Base-by-base conservation (phyloP, 2,329 filamentous ascomycete genomes). In the Myriosclerotinia scirpicola region DNA sequence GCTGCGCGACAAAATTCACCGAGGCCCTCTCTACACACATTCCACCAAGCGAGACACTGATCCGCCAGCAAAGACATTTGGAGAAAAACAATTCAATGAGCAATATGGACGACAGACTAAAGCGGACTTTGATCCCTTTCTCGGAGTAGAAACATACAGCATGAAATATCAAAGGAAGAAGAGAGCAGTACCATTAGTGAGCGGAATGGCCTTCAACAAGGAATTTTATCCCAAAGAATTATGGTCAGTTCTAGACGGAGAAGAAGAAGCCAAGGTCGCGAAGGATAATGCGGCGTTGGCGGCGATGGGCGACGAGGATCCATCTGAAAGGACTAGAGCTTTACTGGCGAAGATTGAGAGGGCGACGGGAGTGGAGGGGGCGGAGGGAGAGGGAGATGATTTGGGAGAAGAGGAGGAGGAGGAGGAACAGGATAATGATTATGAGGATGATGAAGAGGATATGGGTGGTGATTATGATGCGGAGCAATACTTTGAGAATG, bases 401-500 rank as follows among this genome's bases (percentile, higher is more conserved):
- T 74, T 77, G 2, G 79, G 79, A 14, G 80, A 80, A 7, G 80
- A 84, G 2, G 77, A 78, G 76, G 74, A 77, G 3, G 78, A 79
- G 8, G 72, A 73, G n/a, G 72, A 77, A 0, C 71, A 69, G 14
- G 71, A 73, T 68, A 76, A 78, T 38, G 75, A 76, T 12, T 87
- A 85, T 69, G 83, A 85, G 54, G 84, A 85, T 34, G 85, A 87
- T 56, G 85, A 86, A 48, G 85, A 87, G 54, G 85, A 86, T 46
- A 82, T 83, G 76, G 83, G 81, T 6, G 85, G 84, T 5, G 86
- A 88, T 73, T 88, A 89, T 72, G 85, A 88, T 71, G 86, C 84
- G 1, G 86, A 89, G 72, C 82, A 88, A 69, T 88, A 89, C 78
- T 87, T 87, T 72, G 83, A 85, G 69, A 84, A 81, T 65, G 86